Conservation (phyloP, 768 basidiomycete genomes). For the Cystobasidium tubakii region DNA sequence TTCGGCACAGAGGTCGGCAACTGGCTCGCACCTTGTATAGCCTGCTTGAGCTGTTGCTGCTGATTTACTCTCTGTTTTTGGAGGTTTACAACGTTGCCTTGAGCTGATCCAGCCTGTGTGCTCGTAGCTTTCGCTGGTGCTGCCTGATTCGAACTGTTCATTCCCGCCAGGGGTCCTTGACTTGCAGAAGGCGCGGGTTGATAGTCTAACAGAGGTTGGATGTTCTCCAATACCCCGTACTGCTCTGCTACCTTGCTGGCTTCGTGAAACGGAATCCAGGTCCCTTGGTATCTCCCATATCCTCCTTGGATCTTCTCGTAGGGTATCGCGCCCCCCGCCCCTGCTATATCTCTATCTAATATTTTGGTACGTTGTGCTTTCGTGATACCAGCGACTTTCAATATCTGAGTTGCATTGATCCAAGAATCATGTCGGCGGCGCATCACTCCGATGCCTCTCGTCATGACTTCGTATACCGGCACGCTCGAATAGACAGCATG, state of each 20-base stretch:
- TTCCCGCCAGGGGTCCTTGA: slow-evolving; percentile 12
- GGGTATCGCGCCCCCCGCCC: slow-evolving; percentile 57
- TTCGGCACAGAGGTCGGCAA: not conserved
- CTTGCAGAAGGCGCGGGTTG: slow-evolving; percentile 1
- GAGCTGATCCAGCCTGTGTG: not conserved
- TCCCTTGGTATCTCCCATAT: slow-evolving; percentile 98
- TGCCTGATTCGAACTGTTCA: slow-evolving; percentile 9
- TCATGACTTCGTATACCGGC: slow-evolving; percentile 79
- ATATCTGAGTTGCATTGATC: slow-evolving; percentile 97
- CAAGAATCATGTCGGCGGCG: slow-evolving; percentile 86
- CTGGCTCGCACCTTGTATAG: not conserved
- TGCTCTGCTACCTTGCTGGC: slow-evolving; percentile 87
- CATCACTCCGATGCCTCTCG: slow-evolving; percentile 99
- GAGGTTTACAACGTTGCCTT: not conserved
- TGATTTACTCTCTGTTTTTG: slow-evolving; percentile 6
- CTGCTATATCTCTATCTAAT: slow-evolving; percentile 73
- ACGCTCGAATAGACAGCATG: slow-evolving; percentile 41
- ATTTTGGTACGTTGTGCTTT: slow-evolving; percentile 96
- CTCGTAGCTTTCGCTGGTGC: not conserved
- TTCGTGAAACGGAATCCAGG: slow-evolving; percentile 95
- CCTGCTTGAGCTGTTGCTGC: not conserved
- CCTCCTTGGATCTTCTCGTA: slow-evolving; percentile 99
- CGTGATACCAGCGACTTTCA: slow-evolving; percentile 97
- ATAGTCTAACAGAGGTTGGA: slow-evolving; percentile 88
- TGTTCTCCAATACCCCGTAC: slow-evolving; percentile 80